phyloP scores from a whole-genome alignment of 495 filamentous ascomycete species.

The Penicillium bovifimosum region DNA sequence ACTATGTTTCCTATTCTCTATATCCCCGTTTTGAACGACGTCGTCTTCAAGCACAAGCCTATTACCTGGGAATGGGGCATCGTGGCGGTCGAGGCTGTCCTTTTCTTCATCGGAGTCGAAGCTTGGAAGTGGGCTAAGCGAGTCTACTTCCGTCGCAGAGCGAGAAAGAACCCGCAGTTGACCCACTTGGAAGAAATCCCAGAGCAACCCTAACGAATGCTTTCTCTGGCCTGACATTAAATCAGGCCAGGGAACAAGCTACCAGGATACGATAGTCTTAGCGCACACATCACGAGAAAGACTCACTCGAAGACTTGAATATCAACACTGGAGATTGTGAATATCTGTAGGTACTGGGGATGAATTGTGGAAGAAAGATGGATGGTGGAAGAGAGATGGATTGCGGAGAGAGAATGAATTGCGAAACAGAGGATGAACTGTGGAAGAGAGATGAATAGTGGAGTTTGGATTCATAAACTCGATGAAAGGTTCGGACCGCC shows the following conservation, averaged over 20 bases:
- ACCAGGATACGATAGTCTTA: not conserved
- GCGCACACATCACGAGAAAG: too few species aligned
- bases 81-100: constrained; percentile 43
- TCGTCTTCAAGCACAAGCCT: constrained; percentile 59
- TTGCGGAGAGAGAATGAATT: too few species aligned
- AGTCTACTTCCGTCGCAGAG: constrained; percentile 29
- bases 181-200: not conserved
- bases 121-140: constrained; percentile 59
- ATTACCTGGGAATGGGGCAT: constrained; percentile 67
- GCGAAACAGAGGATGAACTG: too few species aligned
- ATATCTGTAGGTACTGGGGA: too few species aligned
- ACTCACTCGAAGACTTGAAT: too few species aligned
- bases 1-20: constrained; percentile 64
- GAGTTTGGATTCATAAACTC: too few species aligned
- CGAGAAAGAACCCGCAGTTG: not conserved
- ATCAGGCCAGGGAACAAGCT: constrained; percentile 6
- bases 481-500: too few species aligned
- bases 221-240: constrained; percentile 14
- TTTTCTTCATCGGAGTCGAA: constrained; percentile 60
- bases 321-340: too few species aligned
- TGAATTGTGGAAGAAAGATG: too few species aligned
- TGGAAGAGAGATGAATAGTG: too few species aligned
- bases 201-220: constrained; percentile 18
- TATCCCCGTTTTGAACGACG: constrained; percentile 57
- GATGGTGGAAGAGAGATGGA: too few species aligned